Base-by-base conservation (phyloP, 495 filamentous ascomycete species). In the Tetracladium setigerum region DNA sequence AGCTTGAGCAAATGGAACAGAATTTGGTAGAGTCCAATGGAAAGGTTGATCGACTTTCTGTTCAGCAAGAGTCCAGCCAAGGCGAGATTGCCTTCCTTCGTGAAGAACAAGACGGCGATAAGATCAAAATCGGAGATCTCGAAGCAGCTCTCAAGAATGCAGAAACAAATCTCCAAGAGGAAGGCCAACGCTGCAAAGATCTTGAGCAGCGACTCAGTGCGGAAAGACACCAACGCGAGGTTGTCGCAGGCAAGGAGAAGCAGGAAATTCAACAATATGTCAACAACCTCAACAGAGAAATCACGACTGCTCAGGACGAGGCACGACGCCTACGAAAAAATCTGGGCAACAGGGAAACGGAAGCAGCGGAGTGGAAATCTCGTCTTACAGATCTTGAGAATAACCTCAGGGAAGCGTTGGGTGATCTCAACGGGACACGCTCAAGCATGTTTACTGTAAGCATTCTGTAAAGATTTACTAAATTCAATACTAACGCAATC, bases 41-140 rank as follows among this genome's bases (percentile, higher is more conserved):
- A 52, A 95, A 95, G 67, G 81, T 83, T 30, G 82, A 94, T 55
- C 75, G 89, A 34, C 71, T 95, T 10, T 83, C 82, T 8, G 86
- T 98, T 41, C 89, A 97, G 64, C 82, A 88, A 43, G 92, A 98
- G 67, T 92, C 86, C 4, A 83, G 82, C 49, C 90, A 96, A 59
- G 83, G 82, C 41, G 92, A 98, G 65, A 95, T 97, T 62, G 79
- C 84, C 0, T 98, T 98, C 78, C 62, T 98, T 19, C 81, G 94
- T 5, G 94, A 98, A 59, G 92, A 98, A 68, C 92, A 97, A 69
- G 92, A 98, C 63, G 82, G 77, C 31, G 94, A 98, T 64, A 98
- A 97, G 76, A 96, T 98, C 60, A 88, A 88, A 63, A 98, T 97
- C 54, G 89, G 92, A 16, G 87, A 96, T 54, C 70, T 97, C 4